Percentiles rank a stretch among this genome's conserved stretches.
Evolutionary conservation across 371 early-diverging fungal species (phyloP).

Genomic region (Mortierella sp.): DNA sequence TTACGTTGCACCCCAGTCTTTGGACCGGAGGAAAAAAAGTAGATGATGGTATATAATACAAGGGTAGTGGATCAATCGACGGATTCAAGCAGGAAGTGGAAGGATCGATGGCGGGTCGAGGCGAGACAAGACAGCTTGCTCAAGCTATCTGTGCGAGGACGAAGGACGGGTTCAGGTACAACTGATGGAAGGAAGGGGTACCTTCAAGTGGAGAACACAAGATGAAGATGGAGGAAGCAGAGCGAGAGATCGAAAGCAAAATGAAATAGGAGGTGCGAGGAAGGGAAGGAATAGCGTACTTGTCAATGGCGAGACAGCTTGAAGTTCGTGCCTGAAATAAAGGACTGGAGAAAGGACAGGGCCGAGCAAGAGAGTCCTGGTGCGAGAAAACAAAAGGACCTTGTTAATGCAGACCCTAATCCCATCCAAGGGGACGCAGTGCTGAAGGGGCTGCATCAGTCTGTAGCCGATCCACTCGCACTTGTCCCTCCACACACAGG

Average conservation of each 20-base stretch:
- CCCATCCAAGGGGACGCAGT: constrained; percentile 9
- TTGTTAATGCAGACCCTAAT: constrained; percentile 7
- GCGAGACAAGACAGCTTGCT: not conserved
- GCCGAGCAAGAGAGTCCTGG: not conserved
- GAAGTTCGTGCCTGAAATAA: not conserved
- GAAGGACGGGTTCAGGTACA: not conserved
- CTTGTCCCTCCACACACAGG: too few relatives aligned
- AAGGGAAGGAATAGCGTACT: not conserved
- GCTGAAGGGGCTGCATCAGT: not conserved
- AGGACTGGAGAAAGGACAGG: not conserved
- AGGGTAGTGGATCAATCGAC: not conserved
- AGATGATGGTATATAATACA: not conserved
- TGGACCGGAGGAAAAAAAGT: not conserved
- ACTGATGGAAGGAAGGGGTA: not conserved
- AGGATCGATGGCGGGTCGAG: not conserved
- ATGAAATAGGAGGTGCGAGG: not conserved
- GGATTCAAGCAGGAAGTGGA: not conserved
- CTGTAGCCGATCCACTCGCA: too few relatives aligned
- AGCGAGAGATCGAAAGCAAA: not conserved
- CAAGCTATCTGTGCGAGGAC: not conserved
- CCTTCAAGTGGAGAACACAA: not conserved
- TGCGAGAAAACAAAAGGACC: constrained; percentile 1
- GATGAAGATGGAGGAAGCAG: not conserved
- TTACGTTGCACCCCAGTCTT: too few relatives aligned
- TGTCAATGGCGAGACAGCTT: not conserved